These are phyloP conservation scores for Inonotus hispidus DNA, from an alignment of 1,284 basidiomycete genomes.

Conservation along the genomic window DNA sequence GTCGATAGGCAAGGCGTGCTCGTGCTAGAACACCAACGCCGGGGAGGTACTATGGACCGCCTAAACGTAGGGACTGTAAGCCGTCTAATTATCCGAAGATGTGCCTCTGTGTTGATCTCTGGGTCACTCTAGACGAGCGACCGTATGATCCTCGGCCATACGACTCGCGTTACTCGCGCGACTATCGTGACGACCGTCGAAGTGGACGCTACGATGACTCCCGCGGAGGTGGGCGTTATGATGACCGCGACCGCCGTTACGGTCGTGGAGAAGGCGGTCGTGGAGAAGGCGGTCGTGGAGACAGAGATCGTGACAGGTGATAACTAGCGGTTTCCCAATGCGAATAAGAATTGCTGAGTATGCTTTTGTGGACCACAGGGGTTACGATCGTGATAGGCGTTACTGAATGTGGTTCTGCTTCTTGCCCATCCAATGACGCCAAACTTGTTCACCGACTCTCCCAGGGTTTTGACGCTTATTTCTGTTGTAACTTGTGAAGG, in stretches of 20 bases:
- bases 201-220: constrained; percentile 45
- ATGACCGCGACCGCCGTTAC: constrained; percentile 37
- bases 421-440: not conserved
- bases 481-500: not conserved
- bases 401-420: constrained; percentile 2
- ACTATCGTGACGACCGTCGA: constrained; percentile 29
- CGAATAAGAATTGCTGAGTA: constrained; percentile 3
- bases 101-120: not conserved
- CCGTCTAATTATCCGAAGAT: constrained; percentile 6
- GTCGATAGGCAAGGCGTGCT: constrained; percentile 77
- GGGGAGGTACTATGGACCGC: constrained; percentile 89
- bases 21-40: constrained; percentile 94
- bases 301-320: constrained; percentile 26
- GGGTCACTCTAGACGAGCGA: constrained; percentile 49
- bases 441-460: not conserved
- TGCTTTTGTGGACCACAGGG: constrained; percentile 12
- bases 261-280: constrained; percentile 26
- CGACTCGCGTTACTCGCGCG: constrained; percentile 69
- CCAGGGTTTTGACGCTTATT: not conserved
- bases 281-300: constrained; percentile 28
- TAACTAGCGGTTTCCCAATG: constrained; percentile 1
- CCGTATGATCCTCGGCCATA: constrained; percentile 79
- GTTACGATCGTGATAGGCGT: constrained; percentile 33
- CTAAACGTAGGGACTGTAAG: constrained; percentile 67
- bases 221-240: constrained; percentile 33